Conservation (phyloP, 83 land plant genomes). For the Picea engelmannii region DNA sequence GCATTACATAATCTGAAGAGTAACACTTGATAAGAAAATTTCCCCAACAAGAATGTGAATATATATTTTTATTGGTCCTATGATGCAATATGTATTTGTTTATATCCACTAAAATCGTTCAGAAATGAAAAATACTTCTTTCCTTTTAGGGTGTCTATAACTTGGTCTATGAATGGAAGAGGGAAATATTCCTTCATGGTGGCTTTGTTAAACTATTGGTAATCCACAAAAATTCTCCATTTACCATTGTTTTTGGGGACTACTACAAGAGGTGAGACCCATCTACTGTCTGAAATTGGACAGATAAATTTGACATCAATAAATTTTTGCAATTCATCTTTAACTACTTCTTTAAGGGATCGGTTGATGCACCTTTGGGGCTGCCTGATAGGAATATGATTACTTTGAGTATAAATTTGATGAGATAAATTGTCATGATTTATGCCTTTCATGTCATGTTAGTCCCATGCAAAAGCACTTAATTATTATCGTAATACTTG, state of each 20-base stretch:
- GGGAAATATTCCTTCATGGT: background rate
- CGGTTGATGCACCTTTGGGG: background rate
- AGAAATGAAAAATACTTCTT: background rate
- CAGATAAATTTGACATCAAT: background rate
- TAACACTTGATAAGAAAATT: background rate
- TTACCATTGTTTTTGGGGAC: background rate
- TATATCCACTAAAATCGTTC: background rate
- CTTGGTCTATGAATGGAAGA: background rate
- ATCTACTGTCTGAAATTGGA: background rate
- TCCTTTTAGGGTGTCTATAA: background rate
- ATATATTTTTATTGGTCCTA: background rate
- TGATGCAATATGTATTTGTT: too few relatives aligned
- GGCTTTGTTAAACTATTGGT: background rate
- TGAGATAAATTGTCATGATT: background rate
- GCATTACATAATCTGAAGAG: background rate
- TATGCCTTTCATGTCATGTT: too few relatives aligned
- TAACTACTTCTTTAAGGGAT: too few relatives aligned
- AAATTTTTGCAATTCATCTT: background rate
- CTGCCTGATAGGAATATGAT: background rate
- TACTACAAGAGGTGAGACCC: background rate
- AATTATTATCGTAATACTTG: too few relatives aligned
- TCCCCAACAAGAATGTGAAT: background rate
- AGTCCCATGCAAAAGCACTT: too few relatives aligned
- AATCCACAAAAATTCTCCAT: too few relatives aligned
- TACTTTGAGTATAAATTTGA: background rate